These are phyloP conservation scores for Cairneyella variabilis DNA, from an alignment of 495 filamentous ascomycete species.

Conservation along the genomic window DNA sequence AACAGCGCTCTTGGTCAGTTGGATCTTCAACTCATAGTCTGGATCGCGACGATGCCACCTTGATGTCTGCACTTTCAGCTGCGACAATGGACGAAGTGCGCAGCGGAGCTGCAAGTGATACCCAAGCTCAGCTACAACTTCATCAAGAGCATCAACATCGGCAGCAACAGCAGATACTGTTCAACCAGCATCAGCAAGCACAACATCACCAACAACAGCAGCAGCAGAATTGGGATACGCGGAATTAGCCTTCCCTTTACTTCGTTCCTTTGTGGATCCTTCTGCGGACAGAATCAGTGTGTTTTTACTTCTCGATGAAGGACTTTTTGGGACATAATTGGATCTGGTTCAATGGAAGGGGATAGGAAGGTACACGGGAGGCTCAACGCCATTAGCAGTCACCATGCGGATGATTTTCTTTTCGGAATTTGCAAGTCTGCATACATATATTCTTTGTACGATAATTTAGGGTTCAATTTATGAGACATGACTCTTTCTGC, in stretches of 20 bases:
- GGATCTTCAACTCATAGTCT: not conserved
- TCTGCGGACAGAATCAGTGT: too few species aligned
- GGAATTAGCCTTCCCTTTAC: not conserved
- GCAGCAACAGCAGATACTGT: not conserved
- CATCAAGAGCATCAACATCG: not conserved
- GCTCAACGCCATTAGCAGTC: too few species aligned
- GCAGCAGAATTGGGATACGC: slow-evolving; percentile 7
- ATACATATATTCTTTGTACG: too few species aligned
- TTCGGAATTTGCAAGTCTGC: too few species aligned
- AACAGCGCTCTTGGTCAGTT: slow-evolving; percentile 10
- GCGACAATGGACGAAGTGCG: slow-evolving; percentile 10
- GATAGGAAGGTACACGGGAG: too few species aligned
- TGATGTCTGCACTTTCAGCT: slow-evolving; percentile 4
- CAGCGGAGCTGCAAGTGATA: slow-evolving; percentile 10
- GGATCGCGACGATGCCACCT: not conserved
- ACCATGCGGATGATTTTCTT: too few species aligned
- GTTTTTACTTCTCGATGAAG: too few species aligned
- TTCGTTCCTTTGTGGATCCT: too few species aligned
- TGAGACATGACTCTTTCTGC: too few species aligned
- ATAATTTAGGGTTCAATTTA: too few species aligned
- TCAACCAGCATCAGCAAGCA: slow-evolving; percentile 7
- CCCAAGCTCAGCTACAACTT: not conserved
- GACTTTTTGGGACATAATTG: too few species aligned
- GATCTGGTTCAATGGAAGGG: too few species aligned
- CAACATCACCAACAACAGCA: slow-evolving; percentile 1